These are phyloP conservation scores for Apium graveolens DNA, from an alignment of 129 eudicot species.

Conservation along the genomic window DNA sequence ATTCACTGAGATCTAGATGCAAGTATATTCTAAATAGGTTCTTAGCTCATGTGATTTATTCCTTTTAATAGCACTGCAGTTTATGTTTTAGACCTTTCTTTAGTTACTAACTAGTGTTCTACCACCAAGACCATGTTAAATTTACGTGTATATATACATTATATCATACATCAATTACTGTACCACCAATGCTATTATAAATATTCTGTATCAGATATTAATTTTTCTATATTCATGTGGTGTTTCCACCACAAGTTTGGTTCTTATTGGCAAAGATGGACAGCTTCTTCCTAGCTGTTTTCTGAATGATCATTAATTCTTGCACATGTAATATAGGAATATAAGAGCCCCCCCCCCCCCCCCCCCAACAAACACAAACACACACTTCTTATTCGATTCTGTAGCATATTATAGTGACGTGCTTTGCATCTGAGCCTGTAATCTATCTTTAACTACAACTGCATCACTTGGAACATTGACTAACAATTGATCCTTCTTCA, in stretches of 20 bases:
- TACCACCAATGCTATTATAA: not conserved
- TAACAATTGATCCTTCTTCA: not conserved
- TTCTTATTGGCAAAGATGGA: not conserved
- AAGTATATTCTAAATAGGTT: not conserved
- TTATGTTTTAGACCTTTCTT: not conserved
- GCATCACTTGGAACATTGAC: not conserved
- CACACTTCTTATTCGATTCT: not conserved
- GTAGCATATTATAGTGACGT: not conserved
- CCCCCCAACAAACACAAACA: not conserved
- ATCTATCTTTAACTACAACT: not conserved
- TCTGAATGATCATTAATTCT: not conserved
- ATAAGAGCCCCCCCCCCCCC: not conserved
- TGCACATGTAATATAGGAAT: constrained; percentile 8
- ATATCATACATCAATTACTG: not conserved
- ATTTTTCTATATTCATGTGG: not conserved
- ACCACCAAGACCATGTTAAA: not conserved
- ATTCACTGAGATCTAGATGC: not conserved
- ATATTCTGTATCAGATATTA: not conserved
- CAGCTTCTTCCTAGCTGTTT: constrained; percentile 8
- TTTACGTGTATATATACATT: not conserved
- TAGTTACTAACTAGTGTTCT: not conserved
- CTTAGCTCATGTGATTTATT: not conserved
- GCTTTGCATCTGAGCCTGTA: no score
- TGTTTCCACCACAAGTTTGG: not conserved
- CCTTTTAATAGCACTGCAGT: not conserved